Conservation (phyloP, 2,329 filamentous ascomycete genomes). For the Teratosphaeria pseudoeucalypti region DNA sequence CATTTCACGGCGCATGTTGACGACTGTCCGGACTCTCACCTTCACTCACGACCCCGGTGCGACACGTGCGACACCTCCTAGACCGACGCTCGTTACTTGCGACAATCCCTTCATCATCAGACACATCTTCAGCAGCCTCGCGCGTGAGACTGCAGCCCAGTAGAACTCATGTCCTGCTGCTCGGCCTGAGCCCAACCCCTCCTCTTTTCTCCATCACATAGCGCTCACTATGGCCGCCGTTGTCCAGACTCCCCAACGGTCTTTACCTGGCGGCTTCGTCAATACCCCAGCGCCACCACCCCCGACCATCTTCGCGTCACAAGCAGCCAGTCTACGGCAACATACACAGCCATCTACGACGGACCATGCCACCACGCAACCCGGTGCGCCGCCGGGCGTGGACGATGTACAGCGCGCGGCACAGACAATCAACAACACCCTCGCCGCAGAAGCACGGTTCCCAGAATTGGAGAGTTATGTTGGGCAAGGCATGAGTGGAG, state of each 20-base stretch:
- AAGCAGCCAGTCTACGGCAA: slow-evolving; percentile 20
- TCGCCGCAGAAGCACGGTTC: slow-evolving; percentile 68
- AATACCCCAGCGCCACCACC: slow-evolving; percentile 53
- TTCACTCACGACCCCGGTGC: background rate
- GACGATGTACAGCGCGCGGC: slow-evolving; percentile 72
- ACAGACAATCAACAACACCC: slow-evolving; percentile 67
- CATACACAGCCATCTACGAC: slow-evolving; percentile 10
- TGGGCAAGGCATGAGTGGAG: slow-evolving; percentile 72
- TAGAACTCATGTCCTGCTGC: background rate
- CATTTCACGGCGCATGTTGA: background rate
- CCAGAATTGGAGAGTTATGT: slow-evolving; percentile 86
- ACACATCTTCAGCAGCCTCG: background rate
- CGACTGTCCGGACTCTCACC: background rate
- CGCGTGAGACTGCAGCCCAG: background rate
- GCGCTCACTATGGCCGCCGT: slow-evolving; percentile 17
- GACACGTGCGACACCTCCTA: background rate
- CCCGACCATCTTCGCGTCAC: slow-evolving; percentile 24
- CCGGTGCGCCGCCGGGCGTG: slow-evolving; percentile 23
- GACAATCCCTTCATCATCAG: background rate
- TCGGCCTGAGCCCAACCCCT: background rate
- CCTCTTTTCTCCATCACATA: background rate
- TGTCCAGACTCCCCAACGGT: slow-evolving; percentile 53
- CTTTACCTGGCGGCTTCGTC: slow-evolving; percentile 64
- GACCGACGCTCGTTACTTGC: background rate
- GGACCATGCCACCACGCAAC: slow-evolving; percentile 4